A percentile compares a stretch with the other conserved stretches of the same genome.
Conservation (phyloP, 345 rosid species). For the Aethionema arabicum region DNA sequence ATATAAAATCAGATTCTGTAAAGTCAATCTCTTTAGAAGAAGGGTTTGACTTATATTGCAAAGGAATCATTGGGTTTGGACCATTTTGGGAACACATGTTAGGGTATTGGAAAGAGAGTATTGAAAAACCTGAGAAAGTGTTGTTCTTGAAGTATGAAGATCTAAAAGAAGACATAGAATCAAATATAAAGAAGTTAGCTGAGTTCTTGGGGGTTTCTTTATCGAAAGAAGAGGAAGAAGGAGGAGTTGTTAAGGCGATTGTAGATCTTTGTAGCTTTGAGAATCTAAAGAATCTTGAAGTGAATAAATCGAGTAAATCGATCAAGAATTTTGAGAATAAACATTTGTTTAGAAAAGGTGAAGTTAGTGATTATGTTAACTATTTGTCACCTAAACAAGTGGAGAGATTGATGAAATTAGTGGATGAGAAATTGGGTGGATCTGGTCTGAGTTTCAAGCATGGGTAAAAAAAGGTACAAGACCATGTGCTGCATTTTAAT, state of each 20-base stretch:
- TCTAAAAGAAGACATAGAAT: slow-evolving; percentile 40
- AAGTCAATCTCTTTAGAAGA: slow-evolving; percentile 41
- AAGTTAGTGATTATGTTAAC: slow-evolving; percentile 51
- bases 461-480: slow-evolving; percentile 5
- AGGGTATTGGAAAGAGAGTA: slow-evolving; percentile 52
- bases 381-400: slow-evolving; percentile 45
- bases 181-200: slow-evolving; percentile 40
- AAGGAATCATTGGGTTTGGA: slow-evolving; percentile 46
- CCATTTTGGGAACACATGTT: slow-evolving; percentile 58
- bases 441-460: slow-evolving; percentile 52
- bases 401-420: slow-evolving; percentile 34
- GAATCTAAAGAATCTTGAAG: slow-evolving; percentile 42
- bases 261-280: slow-evolving; percentile 50
- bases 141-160: slow-evolving; percentile 50
- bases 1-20: slow-evolving; percentile 25
- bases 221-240: slow-evolving; percentile 43
- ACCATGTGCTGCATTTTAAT: slow-evolving; percentile 18
- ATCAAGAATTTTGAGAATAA: slow-evolving; percentile 45
- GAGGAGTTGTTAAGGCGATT: slow-evolving; percentile 40
- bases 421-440: slow-evolving; percentile 48
- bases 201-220: slow-evolving; percentile 47
- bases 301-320: slow-evolving; percentile 45
- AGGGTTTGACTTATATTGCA: slow-evolving; percentile 46
- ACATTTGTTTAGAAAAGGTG: slow-evolving; percentile 51
- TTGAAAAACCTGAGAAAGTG: slow-evolving; percentile 42